phyloP scores from a whole-genome alignment of 2,329 filamentous ascomycete genomes.

The Exophiala calicioides region DNA sequence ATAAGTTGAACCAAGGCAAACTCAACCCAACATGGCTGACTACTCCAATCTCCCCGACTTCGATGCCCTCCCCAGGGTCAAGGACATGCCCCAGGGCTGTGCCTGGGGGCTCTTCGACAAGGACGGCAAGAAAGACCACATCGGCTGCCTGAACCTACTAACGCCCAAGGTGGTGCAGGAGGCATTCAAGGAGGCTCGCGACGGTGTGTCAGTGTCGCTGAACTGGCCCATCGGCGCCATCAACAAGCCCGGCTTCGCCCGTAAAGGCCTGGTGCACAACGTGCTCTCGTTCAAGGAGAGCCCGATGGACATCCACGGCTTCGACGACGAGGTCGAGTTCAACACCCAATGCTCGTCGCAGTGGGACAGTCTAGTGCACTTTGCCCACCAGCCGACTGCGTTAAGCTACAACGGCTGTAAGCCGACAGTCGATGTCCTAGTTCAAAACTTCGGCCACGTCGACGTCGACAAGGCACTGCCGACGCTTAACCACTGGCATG shows the following conservation, averaged over 20 bases:
- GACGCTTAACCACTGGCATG: conserved; percentile 38
- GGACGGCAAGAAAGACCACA: conserved; percentile 54
- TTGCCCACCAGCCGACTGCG: conserved; percentile 22
- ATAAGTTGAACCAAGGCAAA: no score
- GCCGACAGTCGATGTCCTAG: conserved; percentile 32
- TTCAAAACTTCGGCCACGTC: conserved; percentile 23
- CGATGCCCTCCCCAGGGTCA: conserved; percentile 50
- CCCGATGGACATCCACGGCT: conserved; percentile 27
- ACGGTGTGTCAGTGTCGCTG: conserved; percentile 57
- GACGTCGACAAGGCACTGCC: conserved; percentile 23
- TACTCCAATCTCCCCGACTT: conserved; percentile 43
- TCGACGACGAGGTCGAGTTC: conserved; percentile 48
- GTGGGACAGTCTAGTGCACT: conserved; percentile 49
- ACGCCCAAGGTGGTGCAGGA: conserved; percentile 56
- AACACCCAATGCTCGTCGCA: conserved; percentile 53
- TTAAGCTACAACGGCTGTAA: conserved; percentile 31
- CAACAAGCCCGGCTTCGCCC: conserved; percentile 16
- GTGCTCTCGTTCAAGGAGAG: conserved; percentile 24
- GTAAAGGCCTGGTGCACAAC: conserved; percentile 23
- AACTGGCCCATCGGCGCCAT: conserved; percentile 49
- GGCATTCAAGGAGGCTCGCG: conserved; percentile 57
- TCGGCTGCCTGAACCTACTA: conserved; percentile 63
- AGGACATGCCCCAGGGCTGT: conserved; percentile 46
- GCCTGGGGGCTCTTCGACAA: conserved; percentile 60
- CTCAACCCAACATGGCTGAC: conserved; percentile 23